Conservation (phyloP, 2,329 filamentous ascomycete genomes). For the Epichloe sp. region DNA sequence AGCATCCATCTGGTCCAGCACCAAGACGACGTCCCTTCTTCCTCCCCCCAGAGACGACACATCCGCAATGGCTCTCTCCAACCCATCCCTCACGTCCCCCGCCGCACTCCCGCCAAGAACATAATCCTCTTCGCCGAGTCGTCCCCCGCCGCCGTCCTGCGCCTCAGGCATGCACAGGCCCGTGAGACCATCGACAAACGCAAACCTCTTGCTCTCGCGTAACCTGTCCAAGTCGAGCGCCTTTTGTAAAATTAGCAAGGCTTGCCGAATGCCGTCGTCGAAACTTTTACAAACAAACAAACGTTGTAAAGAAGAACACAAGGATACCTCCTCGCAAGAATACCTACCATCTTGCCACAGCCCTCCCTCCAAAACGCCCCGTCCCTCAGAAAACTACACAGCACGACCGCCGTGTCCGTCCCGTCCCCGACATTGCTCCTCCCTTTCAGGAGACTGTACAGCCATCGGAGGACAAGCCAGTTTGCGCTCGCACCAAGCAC, state of each 20-base stretch:
- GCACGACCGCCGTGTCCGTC: slow-evolving; percentile 40
- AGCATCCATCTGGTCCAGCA: slow-evolving; percentile 54
- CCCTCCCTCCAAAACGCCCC: slow-evolving; percentile 67
- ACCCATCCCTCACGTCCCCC: slow-evolving; percentile 23
- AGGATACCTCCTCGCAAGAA: neutral
- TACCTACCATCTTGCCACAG: slow-evolving; percentile 47
- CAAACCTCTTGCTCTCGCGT: slow-evolving; percentile 44
- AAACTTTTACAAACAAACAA: neutral
- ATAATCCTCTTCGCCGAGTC: slow-evolving; percentile 7
- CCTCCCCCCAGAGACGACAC: slow-evolving; percentile 11
- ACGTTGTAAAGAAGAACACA: neutral
- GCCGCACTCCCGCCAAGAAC: slow-evolving; percentile 20
- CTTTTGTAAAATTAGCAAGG: slow-evolving; percentile 22
- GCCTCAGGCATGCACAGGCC: slow-evolving; percentile 34
- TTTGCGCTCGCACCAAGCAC: slow-evolving; percentile 52
- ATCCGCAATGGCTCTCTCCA: slow-evolving; percentile 27
- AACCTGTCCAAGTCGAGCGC: slow-evolving; percentile 58
- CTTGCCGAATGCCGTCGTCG: neutral
- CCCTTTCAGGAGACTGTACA: slow-evolving; percentile 32
- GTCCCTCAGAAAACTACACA: slow-evolving; percentile 76
- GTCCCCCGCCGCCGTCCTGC: slow-evolving; percentile 1
- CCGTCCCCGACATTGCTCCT: slow-evolving; percentile 3
- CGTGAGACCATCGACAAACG: slow-evolving; percentile 63
- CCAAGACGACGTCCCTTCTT: slow-evolving; percentile 32
- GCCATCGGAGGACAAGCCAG: slow-evolving; percentile 49